phyloP scores from a whole-genome alignment of 768 basidiomycete species.

The Russula sp. region DNA sequence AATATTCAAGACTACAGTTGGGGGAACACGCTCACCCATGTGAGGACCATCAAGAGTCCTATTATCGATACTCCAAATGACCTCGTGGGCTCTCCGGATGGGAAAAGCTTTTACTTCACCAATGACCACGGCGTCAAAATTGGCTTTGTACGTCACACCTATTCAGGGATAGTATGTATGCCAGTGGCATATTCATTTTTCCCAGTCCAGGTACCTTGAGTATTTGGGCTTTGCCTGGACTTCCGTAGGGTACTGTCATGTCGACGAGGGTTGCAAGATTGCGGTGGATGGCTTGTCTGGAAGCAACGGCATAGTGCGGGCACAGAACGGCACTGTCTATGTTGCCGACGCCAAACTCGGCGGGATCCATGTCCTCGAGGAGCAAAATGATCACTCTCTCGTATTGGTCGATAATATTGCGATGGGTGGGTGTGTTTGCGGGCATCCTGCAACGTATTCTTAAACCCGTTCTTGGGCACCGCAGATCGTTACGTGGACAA shows the following conservation, averaged over 20 bases:
- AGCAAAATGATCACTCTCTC: slow-evolving; percentile 57
- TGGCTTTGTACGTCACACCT: slow-evolving; percentile 45
- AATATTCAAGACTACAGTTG: slow-evolving; percentile 56
- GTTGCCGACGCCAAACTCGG: slow-evolving; percentile 49
- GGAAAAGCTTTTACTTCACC: slow-evolving; percentile 63
- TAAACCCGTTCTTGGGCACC: slow-evolving; percentile 1
- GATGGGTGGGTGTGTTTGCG: slow-evolving; percentile 50
- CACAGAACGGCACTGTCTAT: slow-evolving; percentile 60
- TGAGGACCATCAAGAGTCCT: slow-evolving; percentile 56
- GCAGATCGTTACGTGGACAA: slow-evolving; percentile 59
- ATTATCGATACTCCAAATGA: slow-evolving; percentile 68
- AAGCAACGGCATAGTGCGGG: slow-evolving; percentile 58
- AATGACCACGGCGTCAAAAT: slow-evolving; percentile 61
- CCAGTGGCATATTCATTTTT: not conserved
- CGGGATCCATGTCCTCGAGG: slow-evolving; percentile 52
- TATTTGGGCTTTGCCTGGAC: slow-evolving; percentile 32
- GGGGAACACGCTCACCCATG: slow-evolving; percentile 47
- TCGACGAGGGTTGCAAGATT: slow-evolving; percentile 57
- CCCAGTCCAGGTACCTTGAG: slow-evolving; percentile 19
- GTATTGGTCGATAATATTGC: slow-evolving; percentile 51
- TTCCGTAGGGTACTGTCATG: slow-evolving; percentile 64
- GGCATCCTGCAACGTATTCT: not conserved
- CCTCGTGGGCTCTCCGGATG: slow-evolving; percentile 61
- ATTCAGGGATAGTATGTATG: not conserved
- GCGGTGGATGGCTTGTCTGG: slow-evolving; percentile 50